These are phyloP conservation scores for Hygrocybe coccinea DNA, from an alignment of 768 basidiomycete species.

Conservation along the genomic window DNA sequence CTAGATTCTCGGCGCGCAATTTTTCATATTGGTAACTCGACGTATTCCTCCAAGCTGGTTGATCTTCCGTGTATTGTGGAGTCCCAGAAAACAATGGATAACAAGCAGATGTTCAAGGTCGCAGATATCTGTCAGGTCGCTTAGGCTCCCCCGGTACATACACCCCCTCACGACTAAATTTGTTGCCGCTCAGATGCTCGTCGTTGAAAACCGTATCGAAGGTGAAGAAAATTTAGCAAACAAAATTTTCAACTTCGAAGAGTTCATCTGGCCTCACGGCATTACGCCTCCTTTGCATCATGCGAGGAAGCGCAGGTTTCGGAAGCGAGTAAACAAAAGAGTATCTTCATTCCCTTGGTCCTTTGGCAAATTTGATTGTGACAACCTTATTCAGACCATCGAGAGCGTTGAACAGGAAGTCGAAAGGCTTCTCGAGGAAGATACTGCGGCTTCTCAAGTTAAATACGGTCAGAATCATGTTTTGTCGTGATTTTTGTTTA, in stretches of 20 bases:
- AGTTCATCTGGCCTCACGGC: conserved; percentile 97
- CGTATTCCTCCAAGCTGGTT: conserved; percentile 89
- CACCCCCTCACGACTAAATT: conserved; percentile 11
- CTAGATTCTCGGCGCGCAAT: conserved; percentile 86
- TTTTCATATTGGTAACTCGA: conserved; percentile 77
- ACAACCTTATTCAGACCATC: conserved; percentile 56
- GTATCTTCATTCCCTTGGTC: conserved; percentile 33
- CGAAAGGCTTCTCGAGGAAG: conserved; percentile 77
- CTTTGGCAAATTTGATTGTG: neutral
- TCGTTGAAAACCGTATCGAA: conserved; percentile 72
- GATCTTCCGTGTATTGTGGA: conserved; percentile 94
- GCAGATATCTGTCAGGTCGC: conserved; percentile 95
- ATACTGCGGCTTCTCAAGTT: conserved; percentile 67
- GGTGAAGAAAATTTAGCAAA: conserved; percentile 60
- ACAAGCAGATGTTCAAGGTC: conserved; percentile 97
- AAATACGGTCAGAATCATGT: conserved; percentile 57
- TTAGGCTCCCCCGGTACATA: conserved; percentile 9
- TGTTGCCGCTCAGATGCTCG: conserved; percentile 67
- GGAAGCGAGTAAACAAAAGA: conserved; percentile 80
- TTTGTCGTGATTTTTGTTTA: neutral
- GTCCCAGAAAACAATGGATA: conserved; percentile 92
- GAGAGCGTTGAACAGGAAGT: conserved; percentile 94
- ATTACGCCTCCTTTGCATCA: conserved; percentile 90
- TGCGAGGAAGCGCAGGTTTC: conserved; percentile 85
- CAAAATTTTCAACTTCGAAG: conserved; percentile 81